A percentile compares a stretch with the other conserved stretches of the same genome.
Conservation (phyloP, 129 eudicot species). For the Kitagawia praeruptora region DNA sequence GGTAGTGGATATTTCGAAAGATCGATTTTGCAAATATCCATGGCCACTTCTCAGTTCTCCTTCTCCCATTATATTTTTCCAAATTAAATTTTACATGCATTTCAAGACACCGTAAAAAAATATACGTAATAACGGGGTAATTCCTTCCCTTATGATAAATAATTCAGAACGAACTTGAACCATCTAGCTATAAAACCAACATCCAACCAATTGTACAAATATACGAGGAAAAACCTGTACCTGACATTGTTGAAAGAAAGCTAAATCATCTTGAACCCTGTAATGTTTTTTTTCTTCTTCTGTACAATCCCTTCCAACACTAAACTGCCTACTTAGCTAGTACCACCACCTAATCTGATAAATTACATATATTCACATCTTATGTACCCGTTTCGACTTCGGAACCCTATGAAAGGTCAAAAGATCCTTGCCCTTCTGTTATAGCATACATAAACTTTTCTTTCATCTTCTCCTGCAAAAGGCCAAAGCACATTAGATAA, state of each 20-base stretch:
- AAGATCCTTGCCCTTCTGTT: conserved; percentile 95
- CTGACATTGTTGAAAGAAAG: neutral
- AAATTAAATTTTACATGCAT: too few species aligned
- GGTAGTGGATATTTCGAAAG: too few species aligned
- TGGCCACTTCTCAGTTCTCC: too few species aligned
- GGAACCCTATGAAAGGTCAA: conserved; percentile 60
- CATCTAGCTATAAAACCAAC: neutral
- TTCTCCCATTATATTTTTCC: too few species aligned
- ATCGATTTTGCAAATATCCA: too few species aligned
- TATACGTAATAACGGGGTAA: too few species aligned
- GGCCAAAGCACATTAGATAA: neutral
- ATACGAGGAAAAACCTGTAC: neutral
- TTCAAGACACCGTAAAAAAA: too few species aligned
- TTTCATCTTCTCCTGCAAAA: conserved; percentile 70
- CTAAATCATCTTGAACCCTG: neutral
- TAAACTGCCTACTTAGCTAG: conserved; percentile 15
- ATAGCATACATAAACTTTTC: conserved; percentile 85
- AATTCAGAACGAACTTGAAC: neutral
- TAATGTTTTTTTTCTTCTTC: neutral
- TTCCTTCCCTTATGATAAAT: too few species aligned
- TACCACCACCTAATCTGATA: conserved; percentile 45
- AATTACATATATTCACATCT: conserved; percentile 45
- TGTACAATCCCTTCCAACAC: conserved; percentile 18
- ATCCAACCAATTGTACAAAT: neutral
- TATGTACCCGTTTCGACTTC: conserved; percentile 24